phyloP scores from a whole-genome alignment of 2,329 filamentous ascomycete species.

The Ophiostoma sp. region DNA sequence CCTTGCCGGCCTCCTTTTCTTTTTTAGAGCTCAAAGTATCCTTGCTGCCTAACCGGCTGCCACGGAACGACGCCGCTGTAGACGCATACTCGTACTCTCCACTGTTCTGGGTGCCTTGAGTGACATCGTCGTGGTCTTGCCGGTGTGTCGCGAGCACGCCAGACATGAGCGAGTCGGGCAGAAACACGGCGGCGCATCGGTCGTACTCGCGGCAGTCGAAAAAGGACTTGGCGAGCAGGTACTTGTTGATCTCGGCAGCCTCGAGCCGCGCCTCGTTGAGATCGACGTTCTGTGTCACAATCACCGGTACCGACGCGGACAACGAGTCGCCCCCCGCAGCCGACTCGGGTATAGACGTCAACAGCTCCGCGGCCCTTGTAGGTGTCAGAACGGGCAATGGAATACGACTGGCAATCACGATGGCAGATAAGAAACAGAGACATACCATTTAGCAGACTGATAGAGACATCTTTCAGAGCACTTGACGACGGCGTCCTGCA shows the following conservation, averaged over 20 bases:
- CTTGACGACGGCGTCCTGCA: slow-evolving; percentile 81
- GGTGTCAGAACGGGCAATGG: slow-evolving; percentile 42
- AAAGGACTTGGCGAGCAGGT: slow-evolving; percentile 84
- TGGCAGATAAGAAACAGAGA: slow-evolving; percentile 34
- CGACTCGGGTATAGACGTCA: slow-evolving; percentile 69
- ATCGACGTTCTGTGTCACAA: slow-evolving; percentile 56
- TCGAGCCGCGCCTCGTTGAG: slow-evolving; percentile 70
- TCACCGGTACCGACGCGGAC: slow-evolving; percentile 31
- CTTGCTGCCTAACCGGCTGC: background rate
- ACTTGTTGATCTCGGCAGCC: slow-evolving; percentile 71
- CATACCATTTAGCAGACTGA: slow-evolving; percentile 84
- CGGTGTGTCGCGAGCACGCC: slow-evolving; percentile 52
- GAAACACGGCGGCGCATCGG: slow-evolving; percentile 81
- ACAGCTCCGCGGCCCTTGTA: slow-evolving; percentile 72
- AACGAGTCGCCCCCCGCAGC: slow-evolving; percentile 48
- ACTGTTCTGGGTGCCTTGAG: background rate
- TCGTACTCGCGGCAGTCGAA: slow-evolving; percentile 96
- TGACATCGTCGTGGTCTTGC: slow-evolving; percentile 30
- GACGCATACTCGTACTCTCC: slow-evolving; percentile 5
- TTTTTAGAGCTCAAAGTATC: no score
- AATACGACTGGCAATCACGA: no score
- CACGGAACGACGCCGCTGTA: background rate
- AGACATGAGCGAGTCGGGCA: slow-evolving; percentile 72
- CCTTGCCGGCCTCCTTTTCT: background rate
- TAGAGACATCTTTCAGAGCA: slow-evolving; percentile 95